Evolutionary conservation across 2,329 filamentous ascomycete species (phyloP).

Genomic region (Berkeleyomyces basicola): DNA sequence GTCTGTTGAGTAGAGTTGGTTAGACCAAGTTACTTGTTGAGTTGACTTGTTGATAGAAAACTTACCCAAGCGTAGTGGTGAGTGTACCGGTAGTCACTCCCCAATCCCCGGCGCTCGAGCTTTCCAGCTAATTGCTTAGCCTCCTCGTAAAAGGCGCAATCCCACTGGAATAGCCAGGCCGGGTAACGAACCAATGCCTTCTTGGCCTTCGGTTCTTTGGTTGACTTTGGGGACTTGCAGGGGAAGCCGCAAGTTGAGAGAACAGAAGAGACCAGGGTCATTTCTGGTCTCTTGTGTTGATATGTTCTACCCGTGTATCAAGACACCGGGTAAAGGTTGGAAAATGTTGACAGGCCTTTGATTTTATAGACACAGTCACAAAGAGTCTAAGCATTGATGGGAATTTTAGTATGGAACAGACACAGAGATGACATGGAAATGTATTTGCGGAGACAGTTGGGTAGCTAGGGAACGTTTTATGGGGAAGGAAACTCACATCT

Average conservation of each 20-base stretch:
- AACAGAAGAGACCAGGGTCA: neutral
- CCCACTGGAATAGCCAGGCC: slow-evolving; percentile 4
- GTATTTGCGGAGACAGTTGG: too few relatives aligned
- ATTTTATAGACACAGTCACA: too few relatives aligned
- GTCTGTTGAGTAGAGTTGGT: neutral
- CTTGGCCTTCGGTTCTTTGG: neutral
- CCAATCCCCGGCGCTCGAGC: slow-evolving; percentile 3
- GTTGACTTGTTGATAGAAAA: neutral
- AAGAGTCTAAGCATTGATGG: too few relatives aligned
- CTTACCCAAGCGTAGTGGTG: slow-evolving; percentile 8
- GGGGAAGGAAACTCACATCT: too few relatives aligned
- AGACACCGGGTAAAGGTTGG: too few relatives aligned
- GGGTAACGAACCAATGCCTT: neutral
- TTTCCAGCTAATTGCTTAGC: slow-evolving; percentile 2
- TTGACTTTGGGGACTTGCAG: neutral
- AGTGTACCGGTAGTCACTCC: slow-evolving; percentile 1
- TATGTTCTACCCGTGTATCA: neutral
- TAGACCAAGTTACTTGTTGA: neutral
- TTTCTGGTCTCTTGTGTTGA: neutral
- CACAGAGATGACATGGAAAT: too few relatives aligned
- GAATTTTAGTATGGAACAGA: too few relatives aligned
- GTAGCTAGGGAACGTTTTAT: too few relatives aligned
- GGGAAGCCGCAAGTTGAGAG: neutral
- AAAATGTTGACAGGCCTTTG: too few relatives aligned
- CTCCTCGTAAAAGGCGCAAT: slow-evolving; percentile 8